Evolutionary conservation across 2,329 filamentous ascomycete species (phyloP), one percentile per base, ranked within the genome.

Genomic region (Fusarium sp.): DNA sequence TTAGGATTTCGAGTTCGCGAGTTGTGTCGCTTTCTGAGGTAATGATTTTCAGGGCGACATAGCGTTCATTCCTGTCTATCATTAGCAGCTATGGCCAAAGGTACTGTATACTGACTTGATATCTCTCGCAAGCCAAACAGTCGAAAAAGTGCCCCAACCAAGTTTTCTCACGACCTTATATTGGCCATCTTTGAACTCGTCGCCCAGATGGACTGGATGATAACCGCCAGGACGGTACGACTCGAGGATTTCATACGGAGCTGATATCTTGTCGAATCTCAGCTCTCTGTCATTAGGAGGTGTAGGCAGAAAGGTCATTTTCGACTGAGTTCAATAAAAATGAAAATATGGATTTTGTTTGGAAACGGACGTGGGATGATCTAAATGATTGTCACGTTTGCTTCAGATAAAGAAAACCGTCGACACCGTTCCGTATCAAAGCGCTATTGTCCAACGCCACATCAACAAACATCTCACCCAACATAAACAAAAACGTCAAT

Each of bases 91-190:
- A 21, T 21, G 21, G 21, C 21, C 21, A 21, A 21, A 21, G 4
- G 5, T 18, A 9, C 0, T 5, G 16, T 5, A 34, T 11, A 37
- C 16, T 12, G 0, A 37, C 34, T 11, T n/a, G 0, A 4, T 1
- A 37, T 37, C 34, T n/a, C 34, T 10, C 34, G 34, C 34, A 0
- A n/a, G 5, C 18, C 34, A 37, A 4, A 37, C 10, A 7, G 34
- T 37, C 10, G 34, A 37, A 2, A 37, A 37, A 7, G 34, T 37
- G 0, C 18, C 34, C 34, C 34, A 37, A 7, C 34, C 34, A 11
- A 37, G 18, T 12, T 37, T 37, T 12, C 34, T 37, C 10, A 37
- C 18, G 0, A n/a, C 34, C 0, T 37, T 37, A 5, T 37, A 37
- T 5, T n/a, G 34, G 0, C 18, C 10, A 37, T 37, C 10, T 12